Evolutionary conservation across 176 grass and related monocot species (phyloP), one percentile per base, ranked within the genome.

Genomic region (Chrysopogon serrulatus): DNA sequence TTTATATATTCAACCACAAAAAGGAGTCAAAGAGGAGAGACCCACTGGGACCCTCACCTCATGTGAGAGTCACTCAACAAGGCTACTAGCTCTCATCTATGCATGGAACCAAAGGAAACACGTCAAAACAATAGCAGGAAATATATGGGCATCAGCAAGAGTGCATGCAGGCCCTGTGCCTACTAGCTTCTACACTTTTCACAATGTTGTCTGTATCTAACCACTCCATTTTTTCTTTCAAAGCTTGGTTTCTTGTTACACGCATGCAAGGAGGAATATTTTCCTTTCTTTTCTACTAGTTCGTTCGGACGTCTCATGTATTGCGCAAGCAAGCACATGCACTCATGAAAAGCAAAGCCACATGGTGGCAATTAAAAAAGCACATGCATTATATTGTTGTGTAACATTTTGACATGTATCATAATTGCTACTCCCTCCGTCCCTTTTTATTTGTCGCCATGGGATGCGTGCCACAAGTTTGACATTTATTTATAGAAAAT

Each of bases 1-100:
- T 77, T 79, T 82, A 85, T 77, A 47, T 47, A 63, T 80, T 84
- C 78, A 30, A 35, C 71, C 49, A 71, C 74, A 35, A 89, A 90
- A 90, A 90, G 85, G 86, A 88, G 92, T 94, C 92, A 94, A 94
- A 91, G 83, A 83, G 79, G 80, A 88, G 51, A 72, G 71, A 82
- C 77, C 47, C 85, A 79, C 70, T 66, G 86, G 56, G 56, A 27
- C 88, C 88, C 92, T 77, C 84, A 76, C 86, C 83, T 88, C 92
- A 88, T 91, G 92, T 94, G 92, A 91, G 79, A 67, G 86, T 91
- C 92, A 91, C 92, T 94, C 81, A 73, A 80, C 63, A 68, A 21
- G 78, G 74, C 60, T 32, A 63, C 53, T 63, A 27, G 11, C 26
- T 28, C 24, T 30, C 28, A 26, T 64, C 61, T 44, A 83, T 27